Base-by-base conservation (phyloP, 164 flowering plant genomes). In the Stephania yunnanensis region DNA sequence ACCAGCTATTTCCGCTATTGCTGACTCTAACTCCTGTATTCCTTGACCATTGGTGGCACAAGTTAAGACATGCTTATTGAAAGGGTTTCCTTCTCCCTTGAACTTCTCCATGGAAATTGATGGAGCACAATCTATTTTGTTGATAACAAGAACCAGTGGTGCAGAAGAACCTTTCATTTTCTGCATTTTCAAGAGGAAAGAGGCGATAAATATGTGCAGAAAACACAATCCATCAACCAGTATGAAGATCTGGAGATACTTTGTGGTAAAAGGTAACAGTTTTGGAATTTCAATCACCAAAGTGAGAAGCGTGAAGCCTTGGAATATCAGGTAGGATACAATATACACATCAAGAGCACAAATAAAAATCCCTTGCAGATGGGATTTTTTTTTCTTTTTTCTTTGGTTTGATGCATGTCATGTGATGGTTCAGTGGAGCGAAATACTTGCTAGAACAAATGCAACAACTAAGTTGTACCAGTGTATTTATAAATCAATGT, bases 31-130 rank as follows among this genome's bases (percentile, higher is more conserved):
- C 29, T 91, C 96, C 63, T 80, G 68, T 70, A 95, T 83, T 72
- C 98, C 98, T 79, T 91, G 84, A 73, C 98, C 93, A 67, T 88
- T 89, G 64, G 92, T 81, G 36, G 99, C 99, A 82, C 94, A 92
- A 13, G 99, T 93, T 19, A 78, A 83, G 48, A 93, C 86, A 70
- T 79, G 83, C 87, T 86, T 87, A 70, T 58, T 80, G 80, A 95
- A 92, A 63, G 78, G 44, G 36, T 74, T 70, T 45, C 69, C 79
- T 53, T 65, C 66, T 50, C 44, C 75, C 73, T 79, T 76, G 22
- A 77, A 72, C 78, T 80, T 80, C 29, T 86, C 83, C 10, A 70
- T 50, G 48, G 55, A 78, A 67, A 72, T 78, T 78, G 89, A 85
- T 78, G 89, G 82, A 78, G 83, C 87, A 79, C 92, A 85, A 79